These are phyloP conservation scores for Penicillium griseofulvum DNA, from an alignment of 2,329 filamentous ascomycete species.

Conservation along the genomic window DNA sequence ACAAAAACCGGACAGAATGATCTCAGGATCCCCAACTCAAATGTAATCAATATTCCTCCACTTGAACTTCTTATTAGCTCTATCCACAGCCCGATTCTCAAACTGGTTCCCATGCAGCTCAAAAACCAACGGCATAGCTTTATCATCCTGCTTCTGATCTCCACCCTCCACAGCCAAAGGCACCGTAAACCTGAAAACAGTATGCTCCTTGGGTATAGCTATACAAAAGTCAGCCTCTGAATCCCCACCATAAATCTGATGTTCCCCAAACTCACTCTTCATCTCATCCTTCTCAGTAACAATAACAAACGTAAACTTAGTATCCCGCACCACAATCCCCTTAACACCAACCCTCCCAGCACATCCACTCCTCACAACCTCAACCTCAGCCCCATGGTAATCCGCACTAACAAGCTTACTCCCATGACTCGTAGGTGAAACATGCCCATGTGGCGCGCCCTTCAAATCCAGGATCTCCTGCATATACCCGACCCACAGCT, in stretches of 20 bases:
- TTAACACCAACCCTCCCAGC: slow-evolving; percentile 75
- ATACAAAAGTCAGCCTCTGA: slow-evolving; percentile 1
- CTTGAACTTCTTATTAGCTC: slow-evolving; percentile 90
- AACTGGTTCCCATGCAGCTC: slow-evolving; percentile 88
- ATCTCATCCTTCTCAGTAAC: slow-evolving; percentile 68
- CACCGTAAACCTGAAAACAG: slow-evolving; percentile 75
- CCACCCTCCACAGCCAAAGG: slow-evolving; percentile 43
- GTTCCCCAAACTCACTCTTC: slow-evolving; percentile 67
- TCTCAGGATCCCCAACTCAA: slow-evolving; percentile 45
- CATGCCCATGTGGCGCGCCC: slow-evolving; percentile 29
- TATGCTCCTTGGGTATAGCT: slow-evolving; percentile 85
- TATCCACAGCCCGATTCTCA: slow-evolving; percentile 74
- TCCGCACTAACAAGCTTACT: slow-evolving; percentile 77
- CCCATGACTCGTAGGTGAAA: slow-evolving; percentile 56
- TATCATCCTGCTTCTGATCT: slow-evolving; percentile 22
- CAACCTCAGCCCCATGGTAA: slow-evolving; percentile 80
- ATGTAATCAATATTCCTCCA: slow-evolving; percentile 73
- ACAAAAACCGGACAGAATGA: not conserved
- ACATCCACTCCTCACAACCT: slow-evolving; percentile 80
- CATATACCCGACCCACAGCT: slow-evolving; percentile 81
- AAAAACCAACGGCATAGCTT: slow-evolving; percentile 57
- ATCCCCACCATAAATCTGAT: no score
- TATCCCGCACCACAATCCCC: slow-evolving; percentile 87
- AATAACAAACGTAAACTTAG: slow-evolving; percentile 80
- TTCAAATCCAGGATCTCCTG: slow-evolving; percentile 71